Evolutionary conservation across 768 basidiomycete genomes (phyloP), one percentile per base, ranked within the genome.

Genomic region (Clavulina sp.): DNA sequence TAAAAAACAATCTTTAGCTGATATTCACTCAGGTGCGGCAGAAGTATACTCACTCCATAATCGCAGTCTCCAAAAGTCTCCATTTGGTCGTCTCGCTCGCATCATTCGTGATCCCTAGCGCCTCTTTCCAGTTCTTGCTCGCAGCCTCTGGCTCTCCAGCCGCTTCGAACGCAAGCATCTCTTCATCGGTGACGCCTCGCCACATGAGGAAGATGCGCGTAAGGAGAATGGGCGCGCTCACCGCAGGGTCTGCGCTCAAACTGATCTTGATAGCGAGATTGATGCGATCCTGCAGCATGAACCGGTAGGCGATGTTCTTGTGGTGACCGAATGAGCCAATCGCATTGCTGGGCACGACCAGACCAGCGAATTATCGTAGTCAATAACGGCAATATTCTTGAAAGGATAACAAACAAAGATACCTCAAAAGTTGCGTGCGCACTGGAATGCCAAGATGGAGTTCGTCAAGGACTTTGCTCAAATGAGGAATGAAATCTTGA

Each of bases 301-400:
- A 87, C n/a, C 86, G 79, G 61, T 88, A 89, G 19, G 85, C 86
- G 55, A 89, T 84, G 64, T 89, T 87, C 61, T 80, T 83, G 66
- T 89, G 84, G 16, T 70, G 69, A 6, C 79, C 68, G 63, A 87
- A 87, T 9, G 77, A 67, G 26, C 79, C 69, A 56, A 88, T 70
- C 64, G 88, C 84, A 64, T 82, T 78, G 63, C 84, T 88, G 57
- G 48, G 41, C 31, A 2, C n/a, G n/a, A n/a, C n/a, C n/a, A n/a
- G n/a, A 41, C 9, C 9, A 32, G 34, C 26, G 34, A 52, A 49
- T 49, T 31, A 38, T 38, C 19, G 34, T 38, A 38, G 34, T 19
- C 16, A 49, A 30, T 6, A 49, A 30, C 9, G 13, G 48, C 16
- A 49, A 16, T 49, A 34, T 13, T 18, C 7, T 16, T 16, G 48